Percentiles rank a stretch among this genome's conserved stretches.
Conservation (phyloP, 345 rosid species). For the Ailanthus altissimus region DNA sequence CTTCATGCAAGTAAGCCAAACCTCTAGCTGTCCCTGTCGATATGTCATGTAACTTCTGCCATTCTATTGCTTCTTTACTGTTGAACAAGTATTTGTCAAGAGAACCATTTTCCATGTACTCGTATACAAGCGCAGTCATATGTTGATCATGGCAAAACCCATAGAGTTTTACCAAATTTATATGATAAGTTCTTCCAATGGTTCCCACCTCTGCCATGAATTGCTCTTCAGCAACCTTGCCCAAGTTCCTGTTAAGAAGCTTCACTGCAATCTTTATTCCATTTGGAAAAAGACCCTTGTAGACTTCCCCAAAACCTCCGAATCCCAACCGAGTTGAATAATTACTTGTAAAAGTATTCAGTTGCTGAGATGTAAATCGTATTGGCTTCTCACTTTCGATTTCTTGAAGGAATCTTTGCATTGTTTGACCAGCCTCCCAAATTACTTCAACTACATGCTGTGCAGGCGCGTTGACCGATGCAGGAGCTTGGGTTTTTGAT, state of each 20-base stretch:
- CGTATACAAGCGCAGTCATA: conserved; percentile 13
- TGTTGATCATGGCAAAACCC: conserved; percentile 21
- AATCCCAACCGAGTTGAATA: conserved; percentile 18
- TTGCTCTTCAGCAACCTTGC: conserved; percentile 10
- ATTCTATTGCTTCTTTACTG: neutral
- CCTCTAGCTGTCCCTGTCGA: conserved; percentile 13
- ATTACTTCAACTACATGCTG: neutral
- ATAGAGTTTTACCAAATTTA: conserved; percentile 17
- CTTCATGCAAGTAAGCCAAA: conserved; percentile 25
- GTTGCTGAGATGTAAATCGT: conserved; percentile 24
- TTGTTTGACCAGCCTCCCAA: conserved; percentile 16
- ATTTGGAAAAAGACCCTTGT: conserved; percentile 20
- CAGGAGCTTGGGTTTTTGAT: neutral
- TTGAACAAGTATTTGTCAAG: conserved; percentile 14
- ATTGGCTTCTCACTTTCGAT: conserved; percentile 17
- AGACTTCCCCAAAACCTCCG: conserved; percentile 22
- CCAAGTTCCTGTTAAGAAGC: neutral
- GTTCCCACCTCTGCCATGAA: conserved; percentile 27
- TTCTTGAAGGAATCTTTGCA: conserved; percentile 25
- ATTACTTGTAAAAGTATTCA: conserved; percentile 11
- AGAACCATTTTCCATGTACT: conserved; percentile 22
- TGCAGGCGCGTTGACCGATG: neutral
- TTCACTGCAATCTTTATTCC: conserved; percentile 19
- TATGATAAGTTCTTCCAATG: conserved; percentile 18
- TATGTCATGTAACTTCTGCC: conserved; percentile 15